Evolutionary conservation across 495 filamentous ascomycete species (phyloP), one percentile per base, ranked within the genome.

Genomic region (Hypoxylon intermedium): DNA sequence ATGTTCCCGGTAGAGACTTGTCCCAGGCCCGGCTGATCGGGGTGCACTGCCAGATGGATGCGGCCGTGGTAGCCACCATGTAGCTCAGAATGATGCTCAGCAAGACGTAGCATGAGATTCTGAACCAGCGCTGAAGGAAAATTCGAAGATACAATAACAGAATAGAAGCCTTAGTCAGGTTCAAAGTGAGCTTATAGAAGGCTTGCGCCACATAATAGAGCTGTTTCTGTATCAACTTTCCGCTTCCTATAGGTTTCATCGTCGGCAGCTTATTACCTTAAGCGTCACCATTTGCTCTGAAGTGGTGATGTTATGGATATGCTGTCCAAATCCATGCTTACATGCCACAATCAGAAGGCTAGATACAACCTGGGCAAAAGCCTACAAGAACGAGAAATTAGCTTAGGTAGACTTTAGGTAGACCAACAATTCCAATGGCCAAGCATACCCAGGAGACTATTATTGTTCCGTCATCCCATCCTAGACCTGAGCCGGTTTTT

Each of bases 21-120:
- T 86, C 72, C 77, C 82, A 86, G 45, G 80, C 80, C 46, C 72
- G 73, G 1, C 65, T 65, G 4, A 88, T 67, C 2, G 86, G 85
- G 0, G 70, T 72, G 53, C 85, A 88, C 45, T 79, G 78, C 58
- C 86, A 77, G 44, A 80, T 71, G 2, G 71, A 68, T 4, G 68
- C 65, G 6, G 69, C 19, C 12, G 72, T 53, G 1, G 72, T 64
- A 7, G 65, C 69, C 5, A 71, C 38, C 50, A 56, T 64, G 41
- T 73, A 74, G 19, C 31, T n/a, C 47, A 45, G 37, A 5, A 74
- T 57, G 19, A 63, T 15, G 3, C 36, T 31, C 12, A 74, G 33
- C 30, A 72, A 31, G 30, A 60, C 11, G 9, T 57, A 67, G 33
- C 70, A 71, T 5, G 60, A 50, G 24, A 57, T 49, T 20, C 48